Evolutionary conservation across 2,329 filamentous ascomycete genomes (phyloP).

Genomic region (Aspergillus japonicus): DNA sequence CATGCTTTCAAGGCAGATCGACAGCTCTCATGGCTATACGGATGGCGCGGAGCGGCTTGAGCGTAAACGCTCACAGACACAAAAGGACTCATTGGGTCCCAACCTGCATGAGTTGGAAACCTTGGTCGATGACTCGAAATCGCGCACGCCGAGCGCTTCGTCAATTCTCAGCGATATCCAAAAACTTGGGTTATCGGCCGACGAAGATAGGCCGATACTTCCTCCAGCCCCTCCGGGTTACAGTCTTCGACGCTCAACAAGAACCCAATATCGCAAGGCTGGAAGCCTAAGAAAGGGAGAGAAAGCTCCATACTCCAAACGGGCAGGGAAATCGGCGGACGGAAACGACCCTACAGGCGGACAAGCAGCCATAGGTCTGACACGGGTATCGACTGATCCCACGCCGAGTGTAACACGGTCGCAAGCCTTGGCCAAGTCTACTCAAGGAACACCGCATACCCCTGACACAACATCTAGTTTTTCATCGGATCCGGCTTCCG

Average conservation of each 20-base stretch:
- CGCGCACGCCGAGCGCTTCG: slow-evolving; percentile 67
- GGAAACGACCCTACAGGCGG: slow-evolving; percentile 50
- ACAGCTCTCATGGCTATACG: slow-evolving; percentile 70
- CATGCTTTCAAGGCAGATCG: slow-evolving; percentile 89
- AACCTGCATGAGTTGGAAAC: slow-evolving; percentile 70
- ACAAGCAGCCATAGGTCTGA: slow-evolving; percentile 32
- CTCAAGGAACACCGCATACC: slow-evolving; percentile 21
- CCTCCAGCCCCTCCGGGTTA: slow-evolving; percentile 71
- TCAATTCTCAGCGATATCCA: slow-evolving; percentile 46
- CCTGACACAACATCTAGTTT: slow-evolving; percentile 24
- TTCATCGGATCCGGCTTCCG: slow-evolving; percentile 29
- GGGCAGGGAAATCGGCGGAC: slow-evolving; percentile 64
- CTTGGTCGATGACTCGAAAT: slow-evolving; percentile 75
- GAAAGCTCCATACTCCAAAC: slow-evolving; percentile 70
- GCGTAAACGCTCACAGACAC: slow-evolving; percentile 65
- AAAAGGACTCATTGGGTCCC: slow-evolving; percentile 58
- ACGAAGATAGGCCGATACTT: slow-evolving; percentile 82
- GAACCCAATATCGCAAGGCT: slow-evolving; percentile 79
- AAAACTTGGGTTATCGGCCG: slow-evolving; percentile 43
- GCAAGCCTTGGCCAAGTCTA: slow-evolving; percentile 47
- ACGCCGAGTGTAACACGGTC: slow-evolving; percentile 35
- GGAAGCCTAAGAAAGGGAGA: slow-evolving; percentile 82
- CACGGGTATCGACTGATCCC: slow-evolving; percentile 39
- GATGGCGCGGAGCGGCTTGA: slow-evolving; percentile 81
- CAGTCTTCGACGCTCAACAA: slow-evolving; percentile 82